These are phyloP conservation scores for Diplodia seriata DNA, from an alignment of 2,329 filamentous ascomycete species.

Conservation along the genomic window DNA sequence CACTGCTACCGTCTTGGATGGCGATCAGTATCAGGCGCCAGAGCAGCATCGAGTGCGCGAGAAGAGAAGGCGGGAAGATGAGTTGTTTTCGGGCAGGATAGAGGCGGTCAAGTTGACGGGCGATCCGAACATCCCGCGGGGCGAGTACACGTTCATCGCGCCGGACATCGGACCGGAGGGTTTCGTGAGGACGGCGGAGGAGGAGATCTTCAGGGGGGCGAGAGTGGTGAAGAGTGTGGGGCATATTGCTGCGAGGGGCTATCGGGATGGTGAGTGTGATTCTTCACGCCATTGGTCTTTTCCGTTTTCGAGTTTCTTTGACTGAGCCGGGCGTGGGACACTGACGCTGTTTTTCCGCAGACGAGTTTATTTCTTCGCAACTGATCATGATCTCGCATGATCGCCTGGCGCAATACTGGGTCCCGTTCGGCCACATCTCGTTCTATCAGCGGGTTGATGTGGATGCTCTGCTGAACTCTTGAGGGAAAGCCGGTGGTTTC, in stretches of 20 bases:
- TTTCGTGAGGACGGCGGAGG: constrained; percentile 67
- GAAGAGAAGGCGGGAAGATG: not conserved
- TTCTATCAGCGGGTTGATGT: constrained; percentile 58
- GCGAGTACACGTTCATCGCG: constrained; percentile 81
- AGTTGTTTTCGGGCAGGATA: constrained; percentile 69
- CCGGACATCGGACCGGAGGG: constrained; percentile 76
- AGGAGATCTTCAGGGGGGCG: constrained; percentile 74
- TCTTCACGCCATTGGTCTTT: not conserved
- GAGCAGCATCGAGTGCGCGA: not conserved
- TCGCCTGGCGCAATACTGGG: constrained; percentile 82
- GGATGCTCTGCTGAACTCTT: constrained; percentile 43
- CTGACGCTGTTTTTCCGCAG: constrained; percentile 52
- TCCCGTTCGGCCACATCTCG: constrained; percentile 59
- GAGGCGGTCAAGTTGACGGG: constrained; percentile 91
- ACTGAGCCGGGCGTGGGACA: not conserved
- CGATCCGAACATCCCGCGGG: constrained; percentile 86
- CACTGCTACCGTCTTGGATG: constrained; percentile 34
- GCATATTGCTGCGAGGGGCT: constrained; percentile 78
- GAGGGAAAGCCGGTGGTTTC: not conserved
- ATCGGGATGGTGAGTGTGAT: constrained; percentile 68
- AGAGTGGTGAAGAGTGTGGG: constrained; percentile 76
- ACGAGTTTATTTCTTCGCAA: constrained; percentile 75
- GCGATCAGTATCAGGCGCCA: constrained; percentile 36
- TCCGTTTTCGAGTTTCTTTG: not conserved
- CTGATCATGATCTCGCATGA: constrained; percentile 81